These are phyloP conservation scores for Scutellaria galericulata DNA, from an alignment of 257 asterid species.

Conservation along the genomic window DNA sequence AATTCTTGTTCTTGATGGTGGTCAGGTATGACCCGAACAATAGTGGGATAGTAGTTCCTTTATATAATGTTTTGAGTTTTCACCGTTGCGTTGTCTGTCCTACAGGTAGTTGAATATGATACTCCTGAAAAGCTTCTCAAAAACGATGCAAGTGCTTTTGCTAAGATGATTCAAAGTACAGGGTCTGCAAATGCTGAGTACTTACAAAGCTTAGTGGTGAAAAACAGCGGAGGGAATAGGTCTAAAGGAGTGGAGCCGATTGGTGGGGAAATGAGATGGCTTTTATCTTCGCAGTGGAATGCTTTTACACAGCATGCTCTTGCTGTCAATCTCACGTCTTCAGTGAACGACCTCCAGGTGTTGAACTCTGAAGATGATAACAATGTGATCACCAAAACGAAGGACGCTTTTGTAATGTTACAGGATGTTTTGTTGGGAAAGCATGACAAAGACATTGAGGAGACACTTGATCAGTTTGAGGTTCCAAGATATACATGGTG, in stretches of 20 bases:
- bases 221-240: slow-evolving; percentile 40
- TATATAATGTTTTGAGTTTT: not conserved
- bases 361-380: slow-evolving; percentile 40
- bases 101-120: slow-evolving; percentile 65
- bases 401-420: slow-evolving; percentile 59
- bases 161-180: slow-evolving; percentile 78
- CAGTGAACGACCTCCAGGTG: slow-evolving; percentile 50
- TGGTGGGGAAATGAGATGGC: slow-evolving; percentile 49
- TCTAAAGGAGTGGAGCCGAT: slow-evolving; percentile 21
- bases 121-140: slow-evolving; percentile 62
- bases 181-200: slow-evolving; percentile 81
- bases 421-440: slow-evolving; percentile 65
- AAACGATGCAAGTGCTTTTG: slow-evolving; percentile 63
- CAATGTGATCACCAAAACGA: slow-evolving; percentile 52
- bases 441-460: slow-evolving; percentile 56
- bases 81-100: not conserved
- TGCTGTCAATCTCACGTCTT: slow-evolving; percentile 52
- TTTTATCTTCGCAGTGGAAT: slow-evolving; percentile 56
- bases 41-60: not conserved
- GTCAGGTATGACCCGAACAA: slow-evolving; percentile 50
- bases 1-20: slow-evolving; percentile 73
- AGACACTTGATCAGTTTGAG: slow-evolving; percentile 55
- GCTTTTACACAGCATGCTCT: slow-evolving; percentile 50
- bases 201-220: slow-evolving; percentile 60
- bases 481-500: slow-evolving; percentile 66